Evolutionary conservation across 2,329 filamentous ascomycete species (phyloP), one percentile per base, ranked within the genome.

Genomic region (Fusarium bactridioides): DNA sequence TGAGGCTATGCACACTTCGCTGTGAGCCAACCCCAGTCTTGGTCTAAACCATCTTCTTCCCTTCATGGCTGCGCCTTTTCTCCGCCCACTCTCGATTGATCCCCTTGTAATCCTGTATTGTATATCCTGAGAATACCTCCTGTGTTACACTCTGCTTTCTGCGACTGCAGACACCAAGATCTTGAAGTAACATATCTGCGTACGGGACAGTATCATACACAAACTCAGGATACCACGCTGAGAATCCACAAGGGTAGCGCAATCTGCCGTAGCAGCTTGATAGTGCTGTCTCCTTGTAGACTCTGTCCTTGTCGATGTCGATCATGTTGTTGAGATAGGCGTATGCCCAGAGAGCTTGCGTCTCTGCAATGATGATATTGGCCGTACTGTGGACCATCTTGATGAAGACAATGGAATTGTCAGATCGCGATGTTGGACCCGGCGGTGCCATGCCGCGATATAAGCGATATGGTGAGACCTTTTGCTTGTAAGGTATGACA

Each of bases 1-100:
- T 5, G 4, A 4, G 19, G 13, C 9, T 11, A 8, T 31, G 2
- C 0, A 11, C 7, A 31, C 9, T 19, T 23, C 3, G 3, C 4
- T 4, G 1, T 15, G 4, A 21, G 3, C 3, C 10, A 10, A 9
- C n/a, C n/a, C 16, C 7, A 13, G 4, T 5, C 6, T 6, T 13
- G 3, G 4, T 31, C 15, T 33, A 50, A n/a, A 19, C 11, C 10
- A 23, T 7, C 21, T 23, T 53, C 33, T 53, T 53, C 13, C 12
- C 3, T 21, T 27, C 19, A 2, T 12, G 3, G 4, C 23, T 3
- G 7, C 12, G 13, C 13, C 31, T 25, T 18, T 12, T 37, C 4
- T 16, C 13, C 4, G 13, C 33, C 50, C 33, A 53, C 19, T 53
- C 33, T 12, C 33, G 12, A 21, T 53, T 53, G 1, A 53, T 53